phyloP scores from a whole-genome alignment of 371 early-diverging fungal genomes.

The Mucor irregularis region DNA sequence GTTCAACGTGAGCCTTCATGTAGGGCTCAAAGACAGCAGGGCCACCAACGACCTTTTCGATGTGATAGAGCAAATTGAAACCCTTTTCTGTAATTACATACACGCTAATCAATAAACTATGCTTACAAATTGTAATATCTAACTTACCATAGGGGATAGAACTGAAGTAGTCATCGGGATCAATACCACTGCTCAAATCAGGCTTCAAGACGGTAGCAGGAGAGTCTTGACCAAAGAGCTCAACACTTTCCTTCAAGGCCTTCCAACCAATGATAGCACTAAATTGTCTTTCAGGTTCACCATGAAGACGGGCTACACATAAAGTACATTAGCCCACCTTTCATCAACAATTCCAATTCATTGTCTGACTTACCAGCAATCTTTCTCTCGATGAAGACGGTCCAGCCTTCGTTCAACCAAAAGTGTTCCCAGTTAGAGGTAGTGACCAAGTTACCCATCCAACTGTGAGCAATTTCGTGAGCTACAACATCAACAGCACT shows the following conservation, averaged over 20 bases:
- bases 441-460: conserved; percentile 97
- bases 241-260: conserved; percentile 77
- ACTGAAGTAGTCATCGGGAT: conserved; percentile 96
- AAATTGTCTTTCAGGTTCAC: conserved; percentile 85
- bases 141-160: conserved; percentile 84
- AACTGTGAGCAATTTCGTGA: conserved; percentile 97
- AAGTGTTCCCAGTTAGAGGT: conserved; percentile 88
- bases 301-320: conserved; percentile 63
- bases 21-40: conserved; percentile 81
- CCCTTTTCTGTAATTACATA: conserved; percentile 75
- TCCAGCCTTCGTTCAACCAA: conserved; percentile 96
- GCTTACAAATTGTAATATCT: not conserved
- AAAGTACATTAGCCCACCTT: no score
- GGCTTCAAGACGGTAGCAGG: conserved; percentile 82
- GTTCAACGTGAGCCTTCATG: conserved; percentile 79
- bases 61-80: conserved; percentile 88
- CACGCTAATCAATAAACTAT: not conserved
- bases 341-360: not conserved
- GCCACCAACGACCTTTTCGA: conserved; percentile 89
- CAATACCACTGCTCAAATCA: conserved; percentile 71
- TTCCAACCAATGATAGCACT: conserved; percentile 80
- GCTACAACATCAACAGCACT: conserved; percentile 96
- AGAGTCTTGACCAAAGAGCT: conserved; percentile 74
- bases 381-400: conserved; percentile 93
- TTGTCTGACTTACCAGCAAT: conserved; percentile 56